Evolutionary conservation across 2,329 filamentous ascomycete genomes (phyloP).

Genomic region (Aspergillus fumigatiaffinis): DNA sequence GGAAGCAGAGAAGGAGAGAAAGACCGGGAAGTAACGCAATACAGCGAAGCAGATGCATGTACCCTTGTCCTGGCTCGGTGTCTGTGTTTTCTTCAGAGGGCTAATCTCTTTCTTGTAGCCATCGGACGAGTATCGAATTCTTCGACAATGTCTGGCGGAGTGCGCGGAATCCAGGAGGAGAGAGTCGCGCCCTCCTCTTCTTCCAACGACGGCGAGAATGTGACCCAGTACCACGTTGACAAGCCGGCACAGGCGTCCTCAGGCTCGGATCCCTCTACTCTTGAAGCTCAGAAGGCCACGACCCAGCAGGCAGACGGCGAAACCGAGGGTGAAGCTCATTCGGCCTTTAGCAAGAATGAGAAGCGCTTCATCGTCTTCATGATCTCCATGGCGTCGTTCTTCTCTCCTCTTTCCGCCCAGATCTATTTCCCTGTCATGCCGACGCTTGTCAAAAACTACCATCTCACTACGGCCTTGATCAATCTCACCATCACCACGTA

Average conservation of each 20-base stretch:
- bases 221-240: background rate
- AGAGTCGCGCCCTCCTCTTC: background rate
- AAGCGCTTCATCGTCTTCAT: slow-evolving; percentile 37
- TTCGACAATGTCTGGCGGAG: background rate
- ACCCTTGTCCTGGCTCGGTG: background rate
- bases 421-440: slow-evolving; percentile 47
- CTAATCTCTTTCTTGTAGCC: background rate
- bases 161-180: background rate
- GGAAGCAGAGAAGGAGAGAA: background rate
- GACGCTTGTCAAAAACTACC: slow-evolving; percentile 38
- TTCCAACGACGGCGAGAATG: background rate
- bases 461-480: slow-evolving; percentile 36
- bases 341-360: slow-evolving; percentile 27
- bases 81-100: background rate
- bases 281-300: slow-evolving; percentile 2
- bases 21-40: background rate
- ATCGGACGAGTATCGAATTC: background rate
- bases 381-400: slow-evolving; percentile 39
- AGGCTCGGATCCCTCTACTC: background rate
- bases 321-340: slow-evolving; percentile 15
- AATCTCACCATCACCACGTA: slow-evolving; percentile 47
- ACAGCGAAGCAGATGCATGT: background rate
- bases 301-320: background rate
- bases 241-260: background rate
- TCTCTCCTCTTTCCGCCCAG: slow-evolving; percentile 39